These are phyloP conservation scores for Coemansia sp. DNA, from an alignment of 192 early-diverging fungal species.

Conservation along the genomic window DNA sequence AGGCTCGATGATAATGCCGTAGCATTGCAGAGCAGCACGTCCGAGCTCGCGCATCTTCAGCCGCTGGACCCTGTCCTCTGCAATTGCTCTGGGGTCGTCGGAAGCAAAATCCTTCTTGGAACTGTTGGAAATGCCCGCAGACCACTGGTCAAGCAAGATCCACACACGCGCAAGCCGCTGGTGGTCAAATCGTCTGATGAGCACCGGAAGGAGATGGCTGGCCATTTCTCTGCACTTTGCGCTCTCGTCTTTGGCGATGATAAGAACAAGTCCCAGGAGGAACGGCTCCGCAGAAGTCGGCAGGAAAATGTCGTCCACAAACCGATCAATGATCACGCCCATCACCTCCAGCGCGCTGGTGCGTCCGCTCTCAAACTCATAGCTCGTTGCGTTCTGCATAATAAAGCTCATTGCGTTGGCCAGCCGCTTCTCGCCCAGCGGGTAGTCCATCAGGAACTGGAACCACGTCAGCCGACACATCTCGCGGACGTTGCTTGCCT, in stretches of 20 bases:
- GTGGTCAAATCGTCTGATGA: constrained; percentile 65
- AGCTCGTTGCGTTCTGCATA: constrained; percentile 80
- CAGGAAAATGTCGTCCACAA: constrained; percentile 72
- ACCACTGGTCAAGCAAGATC: constrained; percentile 77
- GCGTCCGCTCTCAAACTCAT: constrained; percentile 90
- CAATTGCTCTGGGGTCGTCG: constrained; percentile 10
- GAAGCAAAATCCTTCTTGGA: not conserved
- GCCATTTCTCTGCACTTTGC: constrained; percentile 89
- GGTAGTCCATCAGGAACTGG: constrained; percentile 95
- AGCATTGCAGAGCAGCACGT: constrained; percentile 79
- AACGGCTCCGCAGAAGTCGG: constrained; percentile 75
- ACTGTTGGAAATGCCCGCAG: constrained; percentile 37
- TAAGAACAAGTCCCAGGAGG: constrained; percentile 82
- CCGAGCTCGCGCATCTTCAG: constrained; percentile 63
- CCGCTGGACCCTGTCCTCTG: constrained; percentile 8
- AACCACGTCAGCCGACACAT: constrained; percentile 78
- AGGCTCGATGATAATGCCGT: constrained; percentile 80
- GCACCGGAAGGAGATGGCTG: constrained; percentile 64
- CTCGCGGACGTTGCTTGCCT: constrained; percentile 74
- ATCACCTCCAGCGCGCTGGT: constrained; percentile 88
- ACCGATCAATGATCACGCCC: constrained; percentile 73
- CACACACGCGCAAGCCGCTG: constrained; percentile 63
- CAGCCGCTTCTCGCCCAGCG: constrained; percentile 79
- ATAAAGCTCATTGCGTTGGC: constrained; percentile 84
- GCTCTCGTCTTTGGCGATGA: constrained; percentile 90